phyloP scores from a whole-genome alignment of 352 stramenopile genomes.

The Phytophthora quininea region DNA sequence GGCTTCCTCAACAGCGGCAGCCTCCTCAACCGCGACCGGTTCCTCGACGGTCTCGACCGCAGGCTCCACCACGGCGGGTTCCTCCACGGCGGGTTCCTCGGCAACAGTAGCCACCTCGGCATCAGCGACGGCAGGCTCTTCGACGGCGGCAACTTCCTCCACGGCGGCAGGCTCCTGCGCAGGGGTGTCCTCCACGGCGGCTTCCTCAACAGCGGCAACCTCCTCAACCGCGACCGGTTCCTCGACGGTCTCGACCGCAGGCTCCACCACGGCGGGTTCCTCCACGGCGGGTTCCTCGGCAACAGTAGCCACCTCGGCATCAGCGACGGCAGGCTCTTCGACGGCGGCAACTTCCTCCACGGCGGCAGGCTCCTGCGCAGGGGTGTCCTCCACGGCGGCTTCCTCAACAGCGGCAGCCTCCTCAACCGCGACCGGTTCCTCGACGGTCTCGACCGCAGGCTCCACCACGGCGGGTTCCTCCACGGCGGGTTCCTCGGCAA shows the following conservation, averaged over 20 bases:
- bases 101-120: background rate
- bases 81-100: background rate
- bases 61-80: background rate
- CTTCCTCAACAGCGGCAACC: background rate
- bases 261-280: background rate
- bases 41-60: background rate
- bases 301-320: background rate
- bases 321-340: background rate
- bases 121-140: background rate
- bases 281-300: background rate
- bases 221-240: too few relatives aligned
- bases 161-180: background rate
- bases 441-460: background rate
- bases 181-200: background rate
- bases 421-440: background rate
- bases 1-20: background rate
- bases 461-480: background rate
- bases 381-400: background rate
- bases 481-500: background rate
- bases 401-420: background rate
- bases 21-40: background rate
- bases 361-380: background rate
- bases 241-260: background rate
- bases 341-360: background rate
- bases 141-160: background rate